Base-by-base conservation (phyloP, 108 stramenopile species). In the Fragilaria crotonensis region DNA sequence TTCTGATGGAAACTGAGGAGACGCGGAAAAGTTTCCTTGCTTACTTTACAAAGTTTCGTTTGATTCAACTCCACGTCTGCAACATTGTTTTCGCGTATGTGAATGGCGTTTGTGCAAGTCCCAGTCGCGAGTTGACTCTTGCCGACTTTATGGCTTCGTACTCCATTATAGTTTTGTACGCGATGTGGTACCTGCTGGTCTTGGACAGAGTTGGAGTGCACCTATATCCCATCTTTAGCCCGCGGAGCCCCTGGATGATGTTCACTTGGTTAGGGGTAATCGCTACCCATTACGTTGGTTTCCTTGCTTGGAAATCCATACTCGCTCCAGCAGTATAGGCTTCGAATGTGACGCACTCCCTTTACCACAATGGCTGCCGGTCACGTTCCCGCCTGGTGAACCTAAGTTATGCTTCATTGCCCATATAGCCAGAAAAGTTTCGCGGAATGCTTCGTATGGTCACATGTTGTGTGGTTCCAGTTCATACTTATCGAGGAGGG, bases 161-260 rank as follows among this genome's bases (percentile, higher is more conserved):
- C 0, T 21, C 68, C 26, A 73, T 77, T 23, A 29, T 75, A 0
- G 26, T 76, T 14, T 20, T 69, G 5, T 93, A 93, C 54, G 64
- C 76, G 19, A 30, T 71, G 4, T 63, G 77, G 17, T 89, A 93
- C 54, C 67, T 77, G 36, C 73, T 81, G 19, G 55, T 93, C 5
- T 58, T 93, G 73, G 92, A 93, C 62, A 76, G 91, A 27, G 31
- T 89, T 25, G 91, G 87, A 4, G 30, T 93, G 22, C 91, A 93
- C 41, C 61, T 89, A 47, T 93, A 93, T 60, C 87, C 85, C 0
- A 75, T 89, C 26, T 89, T 93, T 55, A 72, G 70, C 25, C 91
- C 91, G 5, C 66, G 84, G 65, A 63, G 59, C 14, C 21, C 71
- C 21, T 63, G 65, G 52, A 66, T 51, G 7, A 52, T 78, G 55